Percentiles rank a stretch among this genome's conserved stretches.
phyloP scores from a whole-genome alignment of 768 basidiomycete species.

The Naematelia encephala region DNA sequence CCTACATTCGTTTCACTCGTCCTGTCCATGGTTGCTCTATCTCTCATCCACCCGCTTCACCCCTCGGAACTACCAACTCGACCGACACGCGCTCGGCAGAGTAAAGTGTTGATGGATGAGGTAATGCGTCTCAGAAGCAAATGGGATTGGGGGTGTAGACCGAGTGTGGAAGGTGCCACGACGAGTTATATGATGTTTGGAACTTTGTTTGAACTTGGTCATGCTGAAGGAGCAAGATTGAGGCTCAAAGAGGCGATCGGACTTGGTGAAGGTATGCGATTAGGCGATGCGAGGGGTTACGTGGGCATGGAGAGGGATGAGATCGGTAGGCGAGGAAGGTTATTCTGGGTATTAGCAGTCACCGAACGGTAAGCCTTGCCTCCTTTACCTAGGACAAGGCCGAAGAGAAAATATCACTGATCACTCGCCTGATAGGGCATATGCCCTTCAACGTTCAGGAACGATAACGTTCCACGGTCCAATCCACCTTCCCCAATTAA shows the following conservation, averaged over 20 bases:
- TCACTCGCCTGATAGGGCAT: slow-evolving; percentile 21
- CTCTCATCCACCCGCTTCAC: slow-evolving; percentile 32
- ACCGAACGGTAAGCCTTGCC: slow-evolving; percentile 29
- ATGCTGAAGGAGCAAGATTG: slow-evolving; percentile 26
- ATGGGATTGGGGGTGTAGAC: slow-evolving; percentile 25
- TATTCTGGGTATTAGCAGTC: slow-evolving; percentile 37
- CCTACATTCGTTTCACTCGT: slow-evolving; percentile 23
- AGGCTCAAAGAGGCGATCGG: slow-evolving; percentile 31
- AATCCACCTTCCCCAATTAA: slow-evolving; percentile 1
- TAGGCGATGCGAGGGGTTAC: slow-evolving; percentile 18
- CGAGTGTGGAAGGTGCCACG: slow-evolving; percentile 18
- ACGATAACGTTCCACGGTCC: slow-evolving; percentile 20
- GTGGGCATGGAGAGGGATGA: slow-evolving; percentile 17
- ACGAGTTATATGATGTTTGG: slow-evolving; percentile 40
- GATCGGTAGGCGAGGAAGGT: slow-evolving; percentile 19
- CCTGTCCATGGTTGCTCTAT: slow-evolving; percentile 24
- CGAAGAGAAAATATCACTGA: neutral
- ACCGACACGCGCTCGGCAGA: slow-evolving; percentile 15
- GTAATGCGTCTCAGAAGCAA: slow-evolving; percentile 17
- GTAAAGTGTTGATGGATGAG: slow-evolving; percentile 34
- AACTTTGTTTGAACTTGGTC: slow-evolving; percentile 34
- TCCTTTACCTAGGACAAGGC: no score
- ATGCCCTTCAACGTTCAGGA: slow-evolving; percentile 34
- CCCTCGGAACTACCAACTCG: slow-evolving; percentile 18
- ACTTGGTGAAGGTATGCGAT: slow-evolving; percentile 27